These are phyloP conservation scores for Hygrophorus russula DNA, from an alignment of 768 basidiomycete species.

Conservation along the genomic window DNA sequence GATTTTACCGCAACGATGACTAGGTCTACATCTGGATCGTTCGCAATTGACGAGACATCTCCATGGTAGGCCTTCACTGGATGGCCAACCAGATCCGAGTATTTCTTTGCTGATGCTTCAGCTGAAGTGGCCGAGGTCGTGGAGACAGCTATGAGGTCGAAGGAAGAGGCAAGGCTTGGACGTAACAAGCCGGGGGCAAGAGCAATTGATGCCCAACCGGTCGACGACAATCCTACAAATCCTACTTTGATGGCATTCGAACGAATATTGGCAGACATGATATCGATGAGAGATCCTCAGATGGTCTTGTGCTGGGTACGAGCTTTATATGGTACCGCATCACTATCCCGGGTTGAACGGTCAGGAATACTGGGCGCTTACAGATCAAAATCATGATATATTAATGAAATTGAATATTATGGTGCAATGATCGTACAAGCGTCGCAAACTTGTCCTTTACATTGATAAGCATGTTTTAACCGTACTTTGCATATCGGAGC, in stretches of 20 bases:
- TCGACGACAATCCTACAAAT: constrained; percentile 22
- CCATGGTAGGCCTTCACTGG: constrained; percentile 24
- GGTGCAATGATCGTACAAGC: too few relatives aligned
- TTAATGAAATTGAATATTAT: too few relatives aligned
- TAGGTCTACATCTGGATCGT: constrained; percentile 25
- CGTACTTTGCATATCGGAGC: too few relatives aligned
- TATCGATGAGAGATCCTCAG: too few relatives aligned
- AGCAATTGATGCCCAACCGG: constrained; percentile 20
- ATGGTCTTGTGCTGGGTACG: too few relatives aligned
- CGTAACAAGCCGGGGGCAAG: constrained; percentile 16
- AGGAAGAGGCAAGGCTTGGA: constrained; percentile 12
- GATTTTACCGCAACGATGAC: constrained; percentile 24
- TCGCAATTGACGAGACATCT: constrained; percentile 15
- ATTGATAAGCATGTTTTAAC: too few relatives aligned
- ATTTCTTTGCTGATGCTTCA: constrained; percentile 18
- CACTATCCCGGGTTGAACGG: too few relatives aligned
- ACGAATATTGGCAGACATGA: too few relatives aligned
- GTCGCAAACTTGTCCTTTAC: too few relatives aligned
- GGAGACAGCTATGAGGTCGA: constrained; percentile 22
- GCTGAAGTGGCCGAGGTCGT: constrained; percentile 22
- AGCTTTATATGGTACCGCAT: too few relatives aligned
- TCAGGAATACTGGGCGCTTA: too few relatives aligned
- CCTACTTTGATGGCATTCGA: constrained; percentile 13
- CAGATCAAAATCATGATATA: too few relatives aligned
- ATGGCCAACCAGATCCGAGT: constrained; percentile 14